Base-by-base conservation (phyloP, 2,329 filamentous ascomycete species). In the Paracoccidioides lutzii region DNA sequence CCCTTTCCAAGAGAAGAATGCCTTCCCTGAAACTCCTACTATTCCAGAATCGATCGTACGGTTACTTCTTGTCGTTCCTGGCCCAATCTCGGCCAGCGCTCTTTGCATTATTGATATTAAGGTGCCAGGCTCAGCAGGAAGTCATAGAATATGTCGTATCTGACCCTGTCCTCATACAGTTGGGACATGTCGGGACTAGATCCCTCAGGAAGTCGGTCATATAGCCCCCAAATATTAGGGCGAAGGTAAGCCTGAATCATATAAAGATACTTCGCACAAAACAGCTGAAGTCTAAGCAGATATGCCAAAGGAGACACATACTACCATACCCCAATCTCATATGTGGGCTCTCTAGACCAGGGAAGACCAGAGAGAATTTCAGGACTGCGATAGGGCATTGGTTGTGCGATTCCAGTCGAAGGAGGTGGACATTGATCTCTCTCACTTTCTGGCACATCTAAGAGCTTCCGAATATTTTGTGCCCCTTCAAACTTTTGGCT, bases 161-260 rank as follows among this genome's bases (percentile, higher is more conserved):
- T 38, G 28, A 55, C 40, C 35, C 53, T 55, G 6, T 50, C 35
- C 37, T 55, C 53, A 45, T 55, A 55, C 22, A 12, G 30, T 41
- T 50, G 44, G 28, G 53, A 41, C 5, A 44, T 41, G 37, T 48
- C 53, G 12, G 30, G 30, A 6, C 41, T 30, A 40, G 43, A 43
- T n/a, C 51, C 54, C 12, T 55, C 54, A 32, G 54, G 54, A 42
- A 55, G 37, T 43, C 46, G 54, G 30, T 55, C 54, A 37, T 55
- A 43, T 12, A 55, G 46, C 22, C 54, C 53, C 46, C 54, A 55
- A 41, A 55, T 55, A 32, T 55, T 38, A 40, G 54, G 54, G 41
- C 46, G 54, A 51, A 51, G 54, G 38, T 50, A 55, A 10, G 54
- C 54, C 49, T 55, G 54, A 44, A 55, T 55, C 54, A 55, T 55